Evolutionary conservation across 2,329 filamentous ascomycete species (phyloP).

Genomic region (Hirsutella rhossiliensis): DNA sequence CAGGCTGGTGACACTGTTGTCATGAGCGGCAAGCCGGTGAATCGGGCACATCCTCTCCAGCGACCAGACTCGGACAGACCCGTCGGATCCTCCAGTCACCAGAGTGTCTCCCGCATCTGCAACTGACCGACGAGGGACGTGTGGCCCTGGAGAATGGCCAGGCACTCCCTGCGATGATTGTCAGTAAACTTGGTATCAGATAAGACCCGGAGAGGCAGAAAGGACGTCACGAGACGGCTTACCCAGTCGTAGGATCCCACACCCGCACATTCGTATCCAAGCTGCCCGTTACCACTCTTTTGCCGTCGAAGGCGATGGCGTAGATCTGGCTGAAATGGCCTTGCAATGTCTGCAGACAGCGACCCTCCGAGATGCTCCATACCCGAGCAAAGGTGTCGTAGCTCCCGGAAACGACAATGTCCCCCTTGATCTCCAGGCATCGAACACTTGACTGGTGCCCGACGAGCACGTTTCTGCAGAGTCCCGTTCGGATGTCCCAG

Average conservation of each 20-base stretch:
- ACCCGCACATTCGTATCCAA: slow-evolving; percentile 94
- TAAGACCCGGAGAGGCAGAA: too few species aligned
- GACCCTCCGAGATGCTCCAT: slow-evolving; percentile 94
- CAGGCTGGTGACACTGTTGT: slow-evolving; percentile 94
- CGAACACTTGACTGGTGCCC: slow-evolving; percentile 93
- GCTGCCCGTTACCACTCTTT: slow-evolving; percentile 86
- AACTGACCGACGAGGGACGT: slow-evolving; percentile 94
- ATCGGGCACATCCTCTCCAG: slow-evolving; percentile 83
- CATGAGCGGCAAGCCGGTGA: slow-evolving; percentile 87
- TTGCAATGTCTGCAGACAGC: slow-evolving; percentile 77
- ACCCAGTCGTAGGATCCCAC: slow-evolving; percentile 87
- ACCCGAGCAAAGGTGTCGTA: slow-evolving; percentile 96
- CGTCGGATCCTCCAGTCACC: slow-evolving; percentile 92
- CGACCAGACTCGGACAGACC: slow-evolving; percentile 93
- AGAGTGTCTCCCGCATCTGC: slow-evolving; percentile 89
- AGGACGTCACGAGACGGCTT: slow-evolving; percentile 18
- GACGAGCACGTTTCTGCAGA: slow-evolving; percentile 83
- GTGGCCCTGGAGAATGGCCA: slow-evolving; percentile 89
- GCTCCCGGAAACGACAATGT: slow-evolving; percentile 94
- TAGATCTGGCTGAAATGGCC: slow-evolving; percentile 99
- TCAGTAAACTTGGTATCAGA: slow-evolving; percentile 5
- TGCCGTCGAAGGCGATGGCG: slow-evolving; percentile 93
- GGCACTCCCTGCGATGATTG: slow-evolving; percentile 49
- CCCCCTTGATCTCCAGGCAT: slow-evolving; percentile 90
- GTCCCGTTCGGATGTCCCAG: slow-evolving; percentile 83